These are phyloP conservation scores for Eimeria sp. DNA, from an alignment of 169 alveolate genomes.

Conservation along the genomic window DNA sequence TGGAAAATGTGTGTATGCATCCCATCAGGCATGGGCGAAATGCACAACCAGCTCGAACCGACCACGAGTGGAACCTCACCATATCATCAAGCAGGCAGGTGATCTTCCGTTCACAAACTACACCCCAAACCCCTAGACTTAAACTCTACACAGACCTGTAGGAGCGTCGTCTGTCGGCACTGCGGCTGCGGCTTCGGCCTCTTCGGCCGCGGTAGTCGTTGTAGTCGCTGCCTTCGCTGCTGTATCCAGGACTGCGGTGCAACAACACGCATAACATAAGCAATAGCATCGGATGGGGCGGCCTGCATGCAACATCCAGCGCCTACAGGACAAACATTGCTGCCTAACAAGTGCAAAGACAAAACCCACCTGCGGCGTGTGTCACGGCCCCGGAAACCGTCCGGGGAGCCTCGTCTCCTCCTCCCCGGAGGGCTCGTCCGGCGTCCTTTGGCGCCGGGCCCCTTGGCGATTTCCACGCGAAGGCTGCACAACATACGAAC, in stretches of 20 bases:
- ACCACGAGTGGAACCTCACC: neutral
- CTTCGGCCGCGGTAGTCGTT: slow-evolving; percentile 67
- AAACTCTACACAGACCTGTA: slow-evolving; percentile 22
- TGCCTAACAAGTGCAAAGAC: neutral
- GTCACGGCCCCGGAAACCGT: slow-evolving; percentile 60
- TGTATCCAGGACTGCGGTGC: slow-evolving; percentile 66
- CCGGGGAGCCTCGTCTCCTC: slow-evolving; percentile 60
- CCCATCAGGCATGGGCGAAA: neutral
- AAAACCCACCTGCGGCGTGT: slow-evolving; percentile 19
- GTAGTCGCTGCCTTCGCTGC: slow-evolving; percentile 76
- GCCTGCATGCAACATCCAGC: neutral
- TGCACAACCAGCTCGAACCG: neutral
- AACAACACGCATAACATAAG: neutral
- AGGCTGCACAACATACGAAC: slow-evolving; percentile 49
- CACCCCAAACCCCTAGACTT: neutral
- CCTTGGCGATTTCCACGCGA: slow-evolving; percentile 67
- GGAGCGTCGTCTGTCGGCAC: slow-evolving; percentile 44
- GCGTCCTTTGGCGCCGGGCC: slow-evolving; percentile 66
- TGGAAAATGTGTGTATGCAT: neutral
- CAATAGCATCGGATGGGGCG: neutral
- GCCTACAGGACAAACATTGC: neutral
- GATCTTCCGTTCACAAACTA: neutral
- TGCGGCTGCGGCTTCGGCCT: slow-evolving; percentile 76
- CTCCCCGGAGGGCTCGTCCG: slow-evolving; percentile 41
- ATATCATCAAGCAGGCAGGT: neutral